These are phyloP conservation scores for Hypomontagnella monticulosa DNA, from an alignment of 495 filamentous ascomycete genomes.

Conservation along the genomic window DNA sequence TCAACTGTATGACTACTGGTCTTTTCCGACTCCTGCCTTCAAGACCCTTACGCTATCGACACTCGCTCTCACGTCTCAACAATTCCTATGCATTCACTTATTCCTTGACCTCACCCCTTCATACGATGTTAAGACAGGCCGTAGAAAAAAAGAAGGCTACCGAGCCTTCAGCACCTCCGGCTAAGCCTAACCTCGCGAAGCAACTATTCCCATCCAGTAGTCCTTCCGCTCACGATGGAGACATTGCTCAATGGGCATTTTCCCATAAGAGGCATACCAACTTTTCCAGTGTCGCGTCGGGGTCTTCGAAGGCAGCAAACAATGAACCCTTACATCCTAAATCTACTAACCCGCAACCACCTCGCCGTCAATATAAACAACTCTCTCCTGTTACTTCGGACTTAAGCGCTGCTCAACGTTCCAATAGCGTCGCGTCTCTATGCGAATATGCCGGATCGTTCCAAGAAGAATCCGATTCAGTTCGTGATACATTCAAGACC, in stretches of 20 bases:
- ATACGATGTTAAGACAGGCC: conserved; percentile 53
- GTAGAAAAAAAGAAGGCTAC: conserved; percentile 46
- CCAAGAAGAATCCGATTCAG: conserved; percentile 47
- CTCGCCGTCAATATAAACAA: conserved; percentile 21
- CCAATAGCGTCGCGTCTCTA: conserved; percentile 50
- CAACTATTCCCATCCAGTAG: conserved; percentile 62
- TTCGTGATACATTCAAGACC: conserved; percentile 14
- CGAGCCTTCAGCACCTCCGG: conserved; percentile 24
- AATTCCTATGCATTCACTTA: conserved; percentile 27
- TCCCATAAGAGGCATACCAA: conserved; percentile 44
- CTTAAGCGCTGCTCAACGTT: conserved; percentile 20
- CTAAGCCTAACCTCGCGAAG: conserved; percentile 50
- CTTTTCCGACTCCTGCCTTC: conserved; percentile 35
- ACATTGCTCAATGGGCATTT: conserved; percentile 46
- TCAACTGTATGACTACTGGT: conserved; percentile 46
- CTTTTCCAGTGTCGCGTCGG: conserved; percentile 34
- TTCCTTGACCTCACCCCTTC: conserved; percentile 29
- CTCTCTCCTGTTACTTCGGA: conserved; percentile 11
- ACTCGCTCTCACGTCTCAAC: conserved; percentile 14
- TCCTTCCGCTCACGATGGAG: conserved; percentile 48
- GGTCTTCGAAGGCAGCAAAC: conserved; percentile 31
- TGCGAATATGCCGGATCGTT: conserved; percentile 55
- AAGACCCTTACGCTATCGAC: conserved; percentile 34
- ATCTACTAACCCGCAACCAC: conserved; percentile 34
- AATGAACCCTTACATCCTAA: conserved; percentile 29